Base-by-base conservation (phyloP, 2,329 filamentous ascomycete genomes). In the Paecilomyces sp. region DNA sequence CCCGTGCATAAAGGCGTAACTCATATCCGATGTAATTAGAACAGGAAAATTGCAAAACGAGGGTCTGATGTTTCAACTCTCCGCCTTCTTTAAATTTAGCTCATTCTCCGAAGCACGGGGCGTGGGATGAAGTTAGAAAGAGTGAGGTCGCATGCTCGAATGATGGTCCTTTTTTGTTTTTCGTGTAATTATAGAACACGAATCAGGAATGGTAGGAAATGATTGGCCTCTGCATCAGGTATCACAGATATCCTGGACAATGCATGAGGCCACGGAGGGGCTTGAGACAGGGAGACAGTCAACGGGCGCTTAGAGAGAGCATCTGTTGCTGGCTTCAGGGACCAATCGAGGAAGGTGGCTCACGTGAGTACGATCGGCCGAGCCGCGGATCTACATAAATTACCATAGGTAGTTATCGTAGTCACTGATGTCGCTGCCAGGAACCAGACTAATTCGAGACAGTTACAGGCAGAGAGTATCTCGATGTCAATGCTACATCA, bases 1-100 rank as follows among this genome's bases (percentile, higher is more conserved):
- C 57, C 60, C 66, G 30, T 65, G 69, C 56, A 67, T 57, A 57
- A 74, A 74, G 28, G 70, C 66, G 66, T 74, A 74, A 61, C 68
- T 75, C 73, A 75, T 74, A 53, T 61, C 67, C 58, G 41, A 11
- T 22, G 36, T 7, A 22, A 22, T 22, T 22, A 22, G 22, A 22
- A 22, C 22, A 18, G 57, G 61, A 55, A 61, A 59, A 61, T 58
- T 56, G 58, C 60, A 30, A 57, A 56, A 56, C 24, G 28, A 53
- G 24, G 28, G 24, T 30, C 22, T 28, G 18, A 3, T 25, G 18
- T 25, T 30, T 25, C 51, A 53, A 30, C 28, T 53, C 28, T 53
- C 51, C 51, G 28, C 51, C 22, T 24, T n/a, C 11, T 33, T 11
- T 9, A 11, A 33, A 33, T 33, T 33, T 33, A 47, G 13, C 41